Conservation (phyloP, 148 eudicot species). For the Persicaria tinctoria region DNA sequence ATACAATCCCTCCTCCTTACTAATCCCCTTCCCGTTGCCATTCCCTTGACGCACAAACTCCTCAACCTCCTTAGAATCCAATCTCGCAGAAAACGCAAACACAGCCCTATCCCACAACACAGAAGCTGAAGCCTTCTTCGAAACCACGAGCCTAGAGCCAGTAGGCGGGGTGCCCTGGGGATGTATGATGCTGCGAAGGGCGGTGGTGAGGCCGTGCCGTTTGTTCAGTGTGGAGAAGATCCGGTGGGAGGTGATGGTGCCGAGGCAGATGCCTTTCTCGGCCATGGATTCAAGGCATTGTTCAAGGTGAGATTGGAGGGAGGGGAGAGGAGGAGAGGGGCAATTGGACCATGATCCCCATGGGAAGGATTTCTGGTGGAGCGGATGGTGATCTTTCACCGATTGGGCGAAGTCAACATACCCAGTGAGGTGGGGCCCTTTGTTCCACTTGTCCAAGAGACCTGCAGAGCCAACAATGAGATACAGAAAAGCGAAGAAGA, state of each 20-base stretch:
- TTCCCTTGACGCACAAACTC: constrained; percentile 35
- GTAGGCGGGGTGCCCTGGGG: constrained; percentile 12
- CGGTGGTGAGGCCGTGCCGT: constrained; percentile 56
- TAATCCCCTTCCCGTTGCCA: constrained; percentile 30
- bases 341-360: constrained; percentile 58
- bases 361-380: constrained; percentile 63
- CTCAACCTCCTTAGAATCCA: constrained; percentile 40
- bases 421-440: constrained; percentile 73
- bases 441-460: constrained; percentile 71
- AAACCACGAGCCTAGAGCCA: constrained; percentile 18
- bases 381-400: constrained; percentile 56
- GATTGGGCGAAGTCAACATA: constrained; percentile 78
- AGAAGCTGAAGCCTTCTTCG: constrained; percentile 31
- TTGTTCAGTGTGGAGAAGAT: constrained; percentile 66
- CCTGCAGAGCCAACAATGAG: constrained; percentile 29
- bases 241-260: constrained; percentile 67
- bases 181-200: constrained; percentile 37
- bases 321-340: constrained; percentile 39
- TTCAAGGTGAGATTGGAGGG: constrained; percentile 55
- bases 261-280: constrained; percentile 47
- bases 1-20: constrained; percentile 52
- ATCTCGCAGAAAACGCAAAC: constrained; percentile 35
- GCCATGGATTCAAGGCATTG: constrained; percentile 68
- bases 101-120: constrained; percentile 79
- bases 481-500: neutral